phyloP scores from a whole-genome alignment of 805 yeast species.

The Wickerhamiella occidentalis region DNA sequence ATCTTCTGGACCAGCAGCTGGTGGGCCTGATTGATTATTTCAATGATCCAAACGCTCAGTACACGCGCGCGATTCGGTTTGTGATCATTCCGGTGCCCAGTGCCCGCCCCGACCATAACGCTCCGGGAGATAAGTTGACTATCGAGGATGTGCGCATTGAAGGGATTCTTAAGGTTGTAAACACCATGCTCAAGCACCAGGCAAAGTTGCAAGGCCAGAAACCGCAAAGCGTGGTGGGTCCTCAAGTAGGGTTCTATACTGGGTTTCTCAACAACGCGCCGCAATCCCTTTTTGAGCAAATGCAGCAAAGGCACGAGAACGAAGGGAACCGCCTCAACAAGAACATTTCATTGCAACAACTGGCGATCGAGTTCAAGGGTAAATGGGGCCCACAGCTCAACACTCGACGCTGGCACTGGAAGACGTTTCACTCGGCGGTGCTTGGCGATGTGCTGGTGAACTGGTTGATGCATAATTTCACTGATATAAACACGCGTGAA shows the following conservation, averaged over 20 bases:
- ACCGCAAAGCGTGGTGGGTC: constrained; percentile 1
- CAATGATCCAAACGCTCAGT: constrained; percentile 38
- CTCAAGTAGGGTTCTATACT: constrained; percentile 55
- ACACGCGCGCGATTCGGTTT: constrained; percentile 58
- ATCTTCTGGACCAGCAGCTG: constrained; percentile 74
- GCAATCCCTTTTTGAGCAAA: constrained; percentile 37
- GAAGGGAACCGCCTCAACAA: constrained; percentile 19
- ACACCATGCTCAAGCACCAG: constrained; percentile 16
- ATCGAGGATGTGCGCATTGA: constrained; percentile 89
- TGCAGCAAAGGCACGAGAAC: constrained; percentile 3
- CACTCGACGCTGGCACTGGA: constrained; percentile 88
- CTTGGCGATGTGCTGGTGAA: constrained; percentile 74
- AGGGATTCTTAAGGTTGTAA: constrained; percentile 39
- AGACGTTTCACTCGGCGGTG: constrained; percentile 62
- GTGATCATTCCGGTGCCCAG: constrained; percentile 58
- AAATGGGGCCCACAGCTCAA: constrained; percentile 49
- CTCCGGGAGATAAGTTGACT: constrained; percentile 41
- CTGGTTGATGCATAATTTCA: constrained; percentile 71
- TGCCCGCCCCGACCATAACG: neutral
- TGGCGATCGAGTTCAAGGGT: constrained; percentile 58
- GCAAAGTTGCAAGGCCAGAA: constrained; percentile 7
- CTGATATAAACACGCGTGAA: constrained; percentile 69
- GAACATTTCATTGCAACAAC: constrained; percentile 36
- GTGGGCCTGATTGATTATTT: constrained; percentile 76
- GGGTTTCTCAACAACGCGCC: constrained; percentile 66